Evolutionary conservation across 768 basidiomycete species (phyloP).

Genomic region (Tricholomella constricta): DNA sequence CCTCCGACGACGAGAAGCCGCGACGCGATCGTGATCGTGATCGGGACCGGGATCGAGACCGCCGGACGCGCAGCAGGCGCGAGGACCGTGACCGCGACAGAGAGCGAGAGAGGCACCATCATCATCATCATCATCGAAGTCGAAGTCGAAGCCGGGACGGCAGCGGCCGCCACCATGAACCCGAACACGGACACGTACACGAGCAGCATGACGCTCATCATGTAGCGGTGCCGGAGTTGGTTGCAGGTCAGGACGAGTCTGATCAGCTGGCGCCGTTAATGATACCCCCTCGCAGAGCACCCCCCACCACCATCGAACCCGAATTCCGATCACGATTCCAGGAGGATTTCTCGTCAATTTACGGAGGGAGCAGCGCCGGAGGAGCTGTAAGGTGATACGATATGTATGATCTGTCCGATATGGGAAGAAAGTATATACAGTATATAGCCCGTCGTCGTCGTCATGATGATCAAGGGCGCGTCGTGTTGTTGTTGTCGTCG

Average conservation of each 20-base stretch:
- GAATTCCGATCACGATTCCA: constrained; percentile 26
- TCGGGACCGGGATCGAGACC: constrained; percentile 14
- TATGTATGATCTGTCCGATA: not conserved
- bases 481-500: too few relatives aligned
- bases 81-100: constrained; percentile 13
- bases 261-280: constrained; percentile 29
- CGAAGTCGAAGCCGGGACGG: constrained; percentile 19
- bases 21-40: constrained; percentile 7
- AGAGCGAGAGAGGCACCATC: constrained; percentile 1
- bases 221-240: constrained; percentile 10
- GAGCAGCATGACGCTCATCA: not conserved
- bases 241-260: constrained; percentile 22
- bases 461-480: too few relatives aligned
- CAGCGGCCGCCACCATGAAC: constrained; percentile 17
- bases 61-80: too few relatives aligned
- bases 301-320: too few relatives aligned
- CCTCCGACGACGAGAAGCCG: constrained; percentile 9
- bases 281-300: constrained; percentile 27
- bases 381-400: constrained; percentile 1
- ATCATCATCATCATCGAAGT: not conserved
- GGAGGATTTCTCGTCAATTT: constrained; percentile 26
- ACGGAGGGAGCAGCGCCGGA: constrained; percentile 13
- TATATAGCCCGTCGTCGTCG: not conserved
- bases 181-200: constrained; percentile 9
- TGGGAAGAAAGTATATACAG: not conserved